Evolutionary conservation across 2,329 filamentous ascomycete genomes (phyloP).

Genomic region (Diaporthe citrichinensis): DNA sequence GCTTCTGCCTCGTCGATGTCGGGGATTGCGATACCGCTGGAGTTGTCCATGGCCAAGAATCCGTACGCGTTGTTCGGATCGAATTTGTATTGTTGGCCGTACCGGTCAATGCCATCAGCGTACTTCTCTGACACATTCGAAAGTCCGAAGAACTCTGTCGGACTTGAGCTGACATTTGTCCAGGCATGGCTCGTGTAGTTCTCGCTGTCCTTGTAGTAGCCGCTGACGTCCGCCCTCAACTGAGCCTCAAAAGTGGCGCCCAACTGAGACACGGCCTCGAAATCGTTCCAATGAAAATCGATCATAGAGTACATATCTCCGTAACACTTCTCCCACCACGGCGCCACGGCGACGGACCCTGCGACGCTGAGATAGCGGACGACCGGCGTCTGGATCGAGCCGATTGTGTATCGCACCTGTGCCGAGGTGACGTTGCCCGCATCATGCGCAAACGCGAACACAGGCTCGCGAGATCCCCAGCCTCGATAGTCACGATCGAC

Average conservation of each 20-base stretch:
- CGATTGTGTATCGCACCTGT: constrained; percentile 79
- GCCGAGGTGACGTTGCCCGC: constrained; percentile 52
- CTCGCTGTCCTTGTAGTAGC: constrained; percentile 35
- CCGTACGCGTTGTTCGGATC: constrained; percentile 43
- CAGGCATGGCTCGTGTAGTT: not conserved
- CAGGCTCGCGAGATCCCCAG: constrained; percentile 81
- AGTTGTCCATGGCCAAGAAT: constrained; percentile 76
- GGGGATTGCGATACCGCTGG: constrained; percentile 71
- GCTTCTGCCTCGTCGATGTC: constrained; percentile 81
- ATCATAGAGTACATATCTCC: constrained; percentile 71
- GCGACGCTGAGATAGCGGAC: constrained; percentile 81
- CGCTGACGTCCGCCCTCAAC: constrained; percentile 34
- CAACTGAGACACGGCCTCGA: constrained; percentile 65
- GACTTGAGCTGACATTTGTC: constrained; percentile 3
- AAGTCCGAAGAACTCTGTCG: not conserved
- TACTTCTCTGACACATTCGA: constrained; percentile 17
- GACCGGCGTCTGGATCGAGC: constrained; percentile 81
- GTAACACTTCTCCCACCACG: constrained; percentile 83
- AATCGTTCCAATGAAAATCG: constrained; percentile 81
- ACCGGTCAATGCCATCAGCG: constrained; percentile 15
- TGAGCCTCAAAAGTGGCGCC: constrained; percentile 39
- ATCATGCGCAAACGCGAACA: constrained; percentile 81
- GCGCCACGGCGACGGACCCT: constrained; percentile 81
- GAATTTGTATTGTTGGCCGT: constrained; percentile 42
- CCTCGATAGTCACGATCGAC: constrained; percentile 74